Conservation (phyloP, 2,329 filamentous ascomycete species). For the Fusarium sp. region DNA sequence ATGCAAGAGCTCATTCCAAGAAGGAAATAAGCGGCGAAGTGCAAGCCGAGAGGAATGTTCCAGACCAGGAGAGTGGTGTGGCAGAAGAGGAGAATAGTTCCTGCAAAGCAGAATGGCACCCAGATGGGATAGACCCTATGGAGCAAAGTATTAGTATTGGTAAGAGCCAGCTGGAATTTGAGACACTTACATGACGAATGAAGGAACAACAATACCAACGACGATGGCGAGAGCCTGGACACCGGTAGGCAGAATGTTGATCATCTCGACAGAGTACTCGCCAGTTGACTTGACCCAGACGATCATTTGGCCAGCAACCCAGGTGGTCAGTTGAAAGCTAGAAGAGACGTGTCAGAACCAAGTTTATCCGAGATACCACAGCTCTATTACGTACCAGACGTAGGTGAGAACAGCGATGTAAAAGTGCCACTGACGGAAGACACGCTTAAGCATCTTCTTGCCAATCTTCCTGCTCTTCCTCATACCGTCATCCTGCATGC, state of each 20-base stretch:
- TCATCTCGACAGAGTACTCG: slow-evolving; percentile 35
- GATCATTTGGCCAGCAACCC: slow-evolving; percentile 41
- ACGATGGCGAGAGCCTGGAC: slow-evolving; percentile 44
- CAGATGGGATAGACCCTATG: slow-evolving; percentile 34
- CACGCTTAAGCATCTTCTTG: slow-evolving; percentile 40
- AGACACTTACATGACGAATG: slow-evolving; percentile 24
- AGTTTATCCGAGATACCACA: background rate
- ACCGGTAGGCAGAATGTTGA: slow-evolving; percentile 42
- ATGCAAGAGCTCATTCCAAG: slow-evolving; percentile 36
- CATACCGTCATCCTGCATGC: slow-evolving; percentile 39
- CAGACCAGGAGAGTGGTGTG: slow-evolving; percentile 36
- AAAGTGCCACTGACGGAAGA: slow-evolving; percentile 43
- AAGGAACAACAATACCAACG: slow-evolving; percentile 37
- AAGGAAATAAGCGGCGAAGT: slow-evolving; percentile 34
- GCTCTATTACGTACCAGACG: slow-evolving; percentile 26
- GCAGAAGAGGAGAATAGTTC: slow-evolving; percentile 35
- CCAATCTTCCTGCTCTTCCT: slow-evolving; percentile 37
- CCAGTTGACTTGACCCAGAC: slow-evolving; percentile 40
- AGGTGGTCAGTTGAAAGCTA: slow-evolving; percentile 37
- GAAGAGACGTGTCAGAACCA: background rate
- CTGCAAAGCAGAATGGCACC: slow-evolving; percentile 42
- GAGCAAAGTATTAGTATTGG: background rate
- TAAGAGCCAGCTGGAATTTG: fast-evolving
- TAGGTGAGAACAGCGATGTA: slow-evolving; percentile 41
- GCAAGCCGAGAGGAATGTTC: slow-evolving; percentile 36